Evolutionary conservation across 1,284 basidiomycete species (phyloP).

Genomic region (Lignosus rhinocerotis): DNA sequence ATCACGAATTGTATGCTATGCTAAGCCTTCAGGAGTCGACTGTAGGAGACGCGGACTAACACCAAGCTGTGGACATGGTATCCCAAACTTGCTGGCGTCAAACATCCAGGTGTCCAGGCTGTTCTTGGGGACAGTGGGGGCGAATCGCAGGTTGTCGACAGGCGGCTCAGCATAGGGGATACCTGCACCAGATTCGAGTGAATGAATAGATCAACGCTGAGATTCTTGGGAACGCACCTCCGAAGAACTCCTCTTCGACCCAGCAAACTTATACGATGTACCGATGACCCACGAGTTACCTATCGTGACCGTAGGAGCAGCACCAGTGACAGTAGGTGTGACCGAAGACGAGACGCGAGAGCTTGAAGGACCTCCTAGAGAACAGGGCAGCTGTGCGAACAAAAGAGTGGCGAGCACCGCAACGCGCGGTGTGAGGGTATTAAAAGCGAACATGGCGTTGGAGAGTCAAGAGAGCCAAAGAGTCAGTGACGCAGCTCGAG

Average conservation of each 20-base stretch:
- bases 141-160: slow-evolving; percentile 27
- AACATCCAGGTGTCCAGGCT: slow-evolving; percentile 13
- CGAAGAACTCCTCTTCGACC: not conserved
- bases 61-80: slow-evolving; percentile 20
- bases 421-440: not conserved
- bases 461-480: not conserved
- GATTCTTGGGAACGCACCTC: not conserved
- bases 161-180: slow-evolving; percentile 36
- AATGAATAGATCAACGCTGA: not conserved
- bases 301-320: not conserved
- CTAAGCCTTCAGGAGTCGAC: not conserved
- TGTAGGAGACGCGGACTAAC: slow-evolving; percentile 5
- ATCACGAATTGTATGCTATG: not conserved
- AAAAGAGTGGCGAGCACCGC: not conserved
- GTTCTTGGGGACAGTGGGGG: slow-evolving; percentile 17
- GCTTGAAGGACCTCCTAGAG: not conserved
- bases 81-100: slow-evolving; percentile 25
- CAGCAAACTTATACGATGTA: not conserved
- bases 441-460: not conserved
- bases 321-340: not conserved
- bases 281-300: not conserved
- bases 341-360: not conserved
- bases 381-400: not conserved
- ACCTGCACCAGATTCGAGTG: slow-evolving; percentile 15
- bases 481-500: not conserved